Evolutionary conservation across 768 basidiomycete species (phyloP).

Genomic region (Vararia minispora): DNA sequence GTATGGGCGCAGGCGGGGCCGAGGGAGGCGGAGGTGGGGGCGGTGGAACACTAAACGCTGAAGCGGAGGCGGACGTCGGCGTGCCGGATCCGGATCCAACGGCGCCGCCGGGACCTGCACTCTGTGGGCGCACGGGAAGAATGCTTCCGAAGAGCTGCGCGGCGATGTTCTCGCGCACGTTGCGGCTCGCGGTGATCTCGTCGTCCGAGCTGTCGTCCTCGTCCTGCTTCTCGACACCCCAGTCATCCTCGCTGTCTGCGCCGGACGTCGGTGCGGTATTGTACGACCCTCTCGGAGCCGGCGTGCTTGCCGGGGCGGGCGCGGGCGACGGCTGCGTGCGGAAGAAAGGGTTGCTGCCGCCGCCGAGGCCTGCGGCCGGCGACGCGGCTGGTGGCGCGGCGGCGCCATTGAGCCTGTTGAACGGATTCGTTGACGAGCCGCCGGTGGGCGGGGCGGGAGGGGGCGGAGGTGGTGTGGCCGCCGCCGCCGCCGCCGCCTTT

Average conservation of each 20-base stretch:
- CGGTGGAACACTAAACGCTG: slow-evolving; percentile 24
- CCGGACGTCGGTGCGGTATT: slow-evolving; percentile 55
- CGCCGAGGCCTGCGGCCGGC: slow-evolving; percentile 25
- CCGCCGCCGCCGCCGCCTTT: slow-evolving; percentile 13
- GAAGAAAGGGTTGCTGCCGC: slow-evolving; percentile 70
- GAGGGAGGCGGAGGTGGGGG: slow-evolving; percentile 29
- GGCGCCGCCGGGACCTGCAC: slow-evolving; percentile 28
- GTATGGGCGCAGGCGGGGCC: slow-evolving; percentile 26
- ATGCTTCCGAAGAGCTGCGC: slow-evolving; percentile 68
- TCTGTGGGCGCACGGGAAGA: slow-evolving; percentile 46
- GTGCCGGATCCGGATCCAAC: slow-evolving; percentile 2
- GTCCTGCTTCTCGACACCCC: slow-evolving; percentile 72
- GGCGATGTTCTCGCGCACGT: slow-evolving; percentile 61
- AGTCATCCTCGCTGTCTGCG: slow-evolving; percentile 60
- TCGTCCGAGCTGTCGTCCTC: slow-evolving; percentile 70
- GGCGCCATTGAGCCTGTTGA: slow-evolving; percentile 54
- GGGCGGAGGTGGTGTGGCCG: slow-evolving; percentile 28
- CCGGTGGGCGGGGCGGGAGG: slow-evolving; percentile 31
- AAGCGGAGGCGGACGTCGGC: slow-evolving; percentile 15
- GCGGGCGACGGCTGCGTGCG: slow-evolving; percentile 29
- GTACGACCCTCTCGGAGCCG: slow-evolving; percentile 45
- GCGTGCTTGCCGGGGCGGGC: slow-evolving; percentile 32
- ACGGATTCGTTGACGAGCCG: slow-evolving; percentile 59
- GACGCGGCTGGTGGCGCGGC: slow-evolving; percentile 27
- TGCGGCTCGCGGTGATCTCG: slow-evolving; percentile 57